Evolutionary conservation across 495 filamentous ascomycete genomes (phyloP).

Genomic region (Trichoderma virens): DNA sequence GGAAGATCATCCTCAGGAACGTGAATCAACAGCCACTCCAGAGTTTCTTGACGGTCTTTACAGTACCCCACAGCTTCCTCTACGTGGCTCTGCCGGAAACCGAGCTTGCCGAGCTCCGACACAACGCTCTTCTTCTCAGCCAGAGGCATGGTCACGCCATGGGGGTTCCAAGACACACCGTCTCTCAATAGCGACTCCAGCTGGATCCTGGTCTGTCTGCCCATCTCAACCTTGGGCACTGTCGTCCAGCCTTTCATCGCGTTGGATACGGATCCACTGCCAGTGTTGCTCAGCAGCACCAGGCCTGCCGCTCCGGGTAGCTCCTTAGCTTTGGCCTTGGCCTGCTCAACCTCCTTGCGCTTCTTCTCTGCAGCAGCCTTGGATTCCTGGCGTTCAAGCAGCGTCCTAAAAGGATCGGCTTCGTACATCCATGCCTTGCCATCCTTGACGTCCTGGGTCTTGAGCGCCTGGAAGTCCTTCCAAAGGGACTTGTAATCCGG

Average conservation of each 20-base stretch:
- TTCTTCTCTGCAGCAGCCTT: conserved; percentile 66
- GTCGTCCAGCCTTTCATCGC: conserved; percentile 69
- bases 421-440: conserved; percentile 90
- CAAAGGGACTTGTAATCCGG: conserved; percentile 79
- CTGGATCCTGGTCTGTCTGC: conserved; percentile 61
- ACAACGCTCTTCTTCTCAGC: conserved; percentile 52
- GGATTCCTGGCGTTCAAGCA: conserved; percentile 69
- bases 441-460: conserved; percentile 63
- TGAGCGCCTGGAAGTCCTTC: conserved; percentile 79
- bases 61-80: conserved; percentile 82
- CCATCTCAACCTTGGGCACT: conserved; percentile 89
- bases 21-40: conserved; percentile 90
- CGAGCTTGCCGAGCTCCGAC: conserved; percentile 64
- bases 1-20: conserved; percentile 95
- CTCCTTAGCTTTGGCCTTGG: conserved; percentile 55
- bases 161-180: conserved; percentile 79
- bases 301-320: conserved; percentile 37
- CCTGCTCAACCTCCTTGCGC: conserved; percentile 50
- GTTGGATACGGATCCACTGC: conserved; percentile 18
- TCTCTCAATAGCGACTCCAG: conserved; percentile 71
- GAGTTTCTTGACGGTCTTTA: conserved; percentile 84
- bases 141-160: conserved; percentile 54
- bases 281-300: conserved; percentile 27
- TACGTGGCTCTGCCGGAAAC: conserved; percentile 79
- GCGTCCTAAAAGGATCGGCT: conserved; percentile 81